Conservation (phyloP, 2,329 filamentous ascomycete genomes). For the Dryadomyces quercus-mongolicae region DNA sequence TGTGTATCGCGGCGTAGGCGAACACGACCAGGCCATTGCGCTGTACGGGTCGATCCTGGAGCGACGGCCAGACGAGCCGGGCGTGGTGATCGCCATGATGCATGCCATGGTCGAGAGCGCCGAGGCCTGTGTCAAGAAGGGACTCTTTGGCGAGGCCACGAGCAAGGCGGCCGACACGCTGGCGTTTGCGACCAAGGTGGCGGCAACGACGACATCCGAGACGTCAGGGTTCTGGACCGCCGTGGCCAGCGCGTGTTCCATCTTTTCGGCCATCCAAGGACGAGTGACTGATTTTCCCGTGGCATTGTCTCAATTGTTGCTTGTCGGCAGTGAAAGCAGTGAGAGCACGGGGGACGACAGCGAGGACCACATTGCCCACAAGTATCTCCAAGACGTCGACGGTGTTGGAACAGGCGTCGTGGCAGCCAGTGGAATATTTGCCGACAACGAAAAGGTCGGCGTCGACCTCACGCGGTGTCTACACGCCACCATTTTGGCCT, state of each 20-base stretch:
- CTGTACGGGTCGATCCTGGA: constrained; percentile 65
- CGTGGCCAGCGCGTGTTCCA: constrained; percentile 73
- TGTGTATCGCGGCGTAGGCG: constrained; percentile 82
- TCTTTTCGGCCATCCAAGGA: constrained; percentile 70
- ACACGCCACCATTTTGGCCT: constrained; percentile 65
- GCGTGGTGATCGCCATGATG: constrained; percentile 74
- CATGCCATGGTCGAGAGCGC: constrained; percentile 81
- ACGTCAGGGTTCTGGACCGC: constrained; percentile 90
- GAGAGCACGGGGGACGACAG: constrained; percentile 13
- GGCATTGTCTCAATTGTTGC: constrained; percentile 41
- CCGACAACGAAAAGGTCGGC: constrained; percentile 33
- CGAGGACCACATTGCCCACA: constrained; percentile 36
- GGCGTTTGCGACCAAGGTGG: constrained; percentile 50
- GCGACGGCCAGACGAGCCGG: constrained; percentile 61
- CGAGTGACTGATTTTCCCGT: constrained; percentile 51
- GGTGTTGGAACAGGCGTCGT: constrained; percentile 36
- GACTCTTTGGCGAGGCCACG: constrained; percentile 73
- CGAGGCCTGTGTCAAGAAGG: constrained; percentile 64
- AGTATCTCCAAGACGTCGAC: constrained; percentile 58
- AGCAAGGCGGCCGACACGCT: constrained; percentile 60
- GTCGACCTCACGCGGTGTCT: constrained; percentile 47
- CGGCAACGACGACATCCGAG: constrained; percentile 44
- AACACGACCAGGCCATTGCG: constrained; percentile 69
- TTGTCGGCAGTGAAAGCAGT: constrained; percentile 28
- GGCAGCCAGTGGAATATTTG: constrained; percentile 29